These are phyloP conservation scores for Biscogniauxia marginata DNA, from an alignment of 2,329 filamentous ascomycete species.

Conservation along the genomic window DNA sequence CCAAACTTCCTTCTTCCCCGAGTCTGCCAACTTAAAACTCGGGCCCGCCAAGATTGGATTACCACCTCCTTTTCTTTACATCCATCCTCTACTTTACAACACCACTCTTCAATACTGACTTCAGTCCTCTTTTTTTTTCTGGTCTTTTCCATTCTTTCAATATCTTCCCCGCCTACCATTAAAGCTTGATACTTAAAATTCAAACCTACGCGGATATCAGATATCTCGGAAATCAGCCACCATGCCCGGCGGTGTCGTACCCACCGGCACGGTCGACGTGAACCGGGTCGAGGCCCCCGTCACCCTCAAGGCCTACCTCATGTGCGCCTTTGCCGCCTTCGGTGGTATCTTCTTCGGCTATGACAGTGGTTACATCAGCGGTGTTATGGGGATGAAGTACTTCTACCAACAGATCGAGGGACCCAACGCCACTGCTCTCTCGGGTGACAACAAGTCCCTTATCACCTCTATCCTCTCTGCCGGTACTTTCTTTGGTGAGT, in stretches of 20 bases:
- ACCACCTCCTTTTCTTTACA: too few species aligned
- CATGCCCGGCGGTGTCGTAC: slow-evolving; percentile 31
- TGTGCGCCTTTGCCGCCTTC: slow-evolving; percentile 35
- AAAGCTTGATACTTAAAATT: too few species aligned
- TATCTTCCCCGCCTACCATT: too few species aligned
- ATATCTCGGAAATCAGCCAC: not conserved
- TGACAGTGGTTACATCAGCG: slow-evolving; percentile 40
- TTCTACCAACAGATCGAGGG: slow-evolving; percentile 36
- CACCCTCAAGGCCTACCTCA: slow-evolving; percentile 50
- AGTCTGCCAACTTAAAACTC: too few species aligned
- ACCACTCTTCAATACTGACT: too few species aligned
- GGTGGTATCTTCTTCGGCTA: slow-evolving; percentile 42
- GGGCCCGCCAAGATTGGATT: too few species aligned
- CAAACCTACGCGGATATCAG: too few species aligned
- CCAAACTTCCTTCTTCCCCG: not conserved
- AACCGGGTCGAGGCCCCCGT: slow-evolving; percentile 57
- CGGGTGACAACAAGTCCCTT: slow-evolving; percentile 48
- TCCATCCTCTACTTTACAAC: too few species aligned
- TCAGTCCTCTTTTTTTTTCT: too few species aligned
- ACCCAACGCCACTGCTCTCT: slow-evolving; percentile 33
- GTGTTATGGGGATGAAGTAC: slow-evolving; percentile 38
- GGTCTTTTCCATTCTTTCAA: too few species aligned
- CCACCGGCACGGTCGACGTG: slow-evolving; percentile 45
- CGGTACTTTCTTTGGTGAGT: slow-evolving; percentile 67
- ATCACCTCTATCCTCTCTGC: slow-evolving; percentile 76